Evolutionary conservation across 2,329 filamentous ascomycete genomes (phyloP).

Genomic region (Teratosphaeriaceae sp.): DNA sequence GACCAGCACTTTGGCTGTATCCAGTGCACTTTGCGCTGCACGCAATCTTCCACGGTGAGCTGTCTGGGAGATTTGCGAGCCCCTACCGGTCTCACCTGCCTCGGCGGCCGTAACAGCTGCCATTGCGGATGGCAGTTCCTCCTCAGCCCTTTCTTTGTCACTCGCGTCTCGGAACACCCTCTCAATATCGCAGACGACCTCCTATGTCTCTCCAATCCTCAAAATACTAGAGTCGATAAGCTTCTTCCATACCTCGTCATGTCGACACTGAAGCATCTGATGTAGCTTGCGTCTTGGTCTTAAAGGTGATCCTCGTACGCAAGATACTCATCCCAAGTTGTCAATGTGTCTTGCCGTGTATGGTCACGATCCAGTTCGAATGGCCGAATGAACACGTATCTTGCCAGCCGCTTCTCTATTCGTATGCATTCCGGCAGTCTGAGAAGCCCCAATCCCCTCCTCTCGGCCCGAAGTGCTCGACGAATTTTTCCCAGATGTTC

Average conservation of each 20-base stretch:
- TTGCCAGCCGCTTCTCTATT: too few species aligned
- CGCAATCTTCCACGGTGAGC: too few species aligned
- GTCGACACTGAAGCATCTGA: not conserved
- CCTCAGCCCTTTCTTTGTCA: not conserved
- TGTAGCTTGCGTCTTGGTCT: slow-evolving; percentile 1
- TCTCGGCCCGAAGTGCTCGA: too few species aligned
- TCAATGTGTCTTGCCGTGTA: not conserved
- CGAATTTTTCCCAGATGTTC: too few species aligned
- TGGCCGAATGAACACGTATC: not conserved
- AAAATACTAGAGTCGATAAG: not conserved
- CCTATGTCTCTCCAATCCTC: not conserved
- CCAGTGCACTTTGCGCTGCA: too few species aligned
- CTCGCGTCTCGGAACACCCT: not conserved
- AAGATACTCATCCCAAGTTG: not conserved
- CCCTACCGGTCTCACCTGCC: not conserved
- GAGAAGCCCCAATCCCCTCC: too few species aligned
- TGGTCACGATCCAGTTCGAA: not conserved
- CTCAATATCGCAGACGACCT: not conserved
- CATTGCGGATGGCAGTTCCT: not conserved
- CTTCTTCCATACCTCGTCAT: not conserved
- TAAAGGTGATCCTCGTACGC: not conserved
- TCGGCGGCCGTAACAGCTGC: not conserved
- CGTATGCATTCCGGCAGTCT: too few species aligned
- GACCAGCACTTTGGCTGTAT: too few species aligned
- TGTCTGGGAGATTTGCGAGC: not conserved